These are phyloP conservation scores for Erigeron philadelphicus DNA, from an alignment of 140 eudicot genomes.

Conservation along the genomic window DNA sequence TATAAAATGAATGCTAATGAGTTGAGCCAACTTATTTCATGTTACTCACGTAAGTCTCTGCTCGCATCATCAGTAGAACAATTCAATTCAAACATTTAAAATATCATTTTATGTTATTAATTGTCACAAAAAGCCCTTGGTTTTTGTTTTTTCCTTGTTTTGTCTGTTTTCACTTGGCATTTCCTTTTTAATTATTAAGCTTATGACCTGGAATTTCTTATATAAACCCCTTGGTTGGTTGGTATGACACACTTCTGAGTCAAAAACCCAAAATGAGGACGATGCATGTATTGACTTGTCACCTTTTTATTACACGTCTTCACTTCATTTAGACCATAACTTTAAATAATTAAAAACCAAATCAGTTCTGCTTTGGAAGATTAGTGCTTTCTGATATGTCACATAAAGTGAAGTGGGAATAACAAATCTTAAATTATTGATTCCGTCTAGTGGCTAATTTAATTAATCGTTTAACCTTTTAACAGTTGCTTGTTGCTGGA, in stretches of 20 bases:
- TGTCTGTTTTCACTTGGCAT: conserved; percentile 19
- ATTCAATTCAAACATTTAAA: conserved; percentile 26
- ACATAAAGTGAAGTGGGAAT: conserved; percentile 32
- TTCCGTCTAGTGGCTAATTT: conserved; percentile 25
- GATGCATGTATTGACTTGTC: conserved; percentile 24
- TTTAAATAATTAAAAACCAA: conserved; percentile 11
- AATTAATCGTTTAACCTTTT: conserved; percentile 4
- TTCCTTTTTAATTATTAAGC: neutral
- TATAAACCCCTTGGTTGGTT: conserved; percentile 25
- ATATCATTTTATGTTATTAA: conserved; percentile 19
- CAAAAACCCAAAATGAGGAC: conserved; percentile 37
- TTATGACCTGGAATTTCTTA: conserved; percentile 33
- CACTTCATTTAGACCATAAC: conserved; percentile 24
- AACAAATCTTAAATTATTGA: conserved; percentile 26
- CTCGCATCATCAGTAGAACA: conserved; percentile 27
- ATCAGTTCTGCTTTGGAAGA: conserved; percentile 11
- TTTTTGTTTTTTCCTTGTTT: conserved; percentile 13
- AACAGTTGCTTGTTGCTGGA: conserved; percentile 91
- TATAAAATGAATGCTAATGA: conserved; percentile 6
- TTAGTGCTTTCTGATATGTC: conserved; percentile 35
- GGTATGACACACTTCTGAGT: conserved; percentile 32
- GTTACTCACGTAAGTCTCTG: conserved; percentile 13
- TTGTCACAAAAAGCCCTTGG: conserved; percentile 16
- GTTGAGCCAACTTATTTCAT: neutral
- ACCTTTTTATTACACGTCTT: conserved; percentile 22